These are phyloP conservation scores for Cryptosporidium viatorum DNA, from an alignment of 169 alveolate genomes.

Conservation along the genomic window DNA sequence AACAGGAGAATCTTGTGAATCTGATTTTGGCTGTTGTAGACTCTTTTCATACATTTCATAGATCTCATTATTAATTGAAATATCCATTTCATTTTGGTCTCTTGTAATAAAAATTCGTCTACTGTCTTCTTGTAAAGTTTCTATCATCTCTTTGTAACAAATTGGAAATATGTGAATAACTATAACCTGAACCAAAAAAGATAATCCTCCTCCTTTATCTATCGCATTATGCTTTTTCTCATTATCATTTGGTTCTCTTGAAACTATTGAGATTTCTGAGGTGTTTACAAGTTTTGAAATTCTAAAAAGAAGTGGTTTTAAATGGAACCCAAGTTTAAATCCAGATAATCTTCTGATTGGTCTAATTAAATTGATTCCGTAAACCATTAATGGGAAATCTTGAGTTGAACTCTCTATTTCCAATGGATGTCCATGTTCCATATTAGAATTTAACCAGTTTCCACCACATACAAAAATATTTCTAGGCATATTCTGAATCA, in stretches of 20 bases:
- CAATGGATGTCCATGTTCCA: constrained; percentile 67
- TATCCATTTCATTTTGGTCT: constrained; percentile 63
- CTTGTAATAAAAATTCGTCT: constrained; percentile 24
- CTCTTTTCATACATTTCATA: constrained; percentile 25
- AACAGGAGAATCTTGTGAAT: constrained; percentile 1
- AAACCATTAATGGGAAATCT: constrained; percentile 27
- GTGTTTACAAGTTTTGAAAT: constrained; percentile 13
- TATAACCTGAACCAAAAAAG: constrained; percentile 36
- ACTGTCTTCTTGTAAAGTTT: constrained; percentile 18
- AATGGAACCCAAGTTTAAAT: constrained; percentile 44
- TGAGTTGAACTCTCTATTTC: constrained; percentile 42
- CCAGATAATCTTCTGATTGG: constrained; percentile 7
- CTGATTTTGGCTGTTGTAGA: neutral
- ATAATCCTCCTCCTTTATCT: constrained; percentile 52
- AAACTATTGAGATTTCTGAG: neutral
- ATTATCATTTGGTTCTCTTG: neutral
- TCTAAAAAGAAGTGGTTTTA: constrained; percentile 27
- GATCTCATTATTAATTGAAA: constrained; percentile 32
- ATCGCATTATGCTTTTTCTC: neutral
- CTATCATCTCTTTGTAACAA: constrained; percentile 48
- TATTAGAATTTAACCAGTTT: constrained; percentile 30
- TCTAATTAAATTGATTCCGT: constrained; percentile 59
- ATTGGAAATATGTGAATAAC: constrained; percentile 55
- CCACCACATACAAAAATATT: constrained; percentile 65
- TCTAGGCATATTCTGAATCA: constrained; percentile 9